These are phyloP conservation scores for Russula sp. DNA, from an alignment of 768 basidiomycete genomes.

Conservation along the genomic window DNA sequence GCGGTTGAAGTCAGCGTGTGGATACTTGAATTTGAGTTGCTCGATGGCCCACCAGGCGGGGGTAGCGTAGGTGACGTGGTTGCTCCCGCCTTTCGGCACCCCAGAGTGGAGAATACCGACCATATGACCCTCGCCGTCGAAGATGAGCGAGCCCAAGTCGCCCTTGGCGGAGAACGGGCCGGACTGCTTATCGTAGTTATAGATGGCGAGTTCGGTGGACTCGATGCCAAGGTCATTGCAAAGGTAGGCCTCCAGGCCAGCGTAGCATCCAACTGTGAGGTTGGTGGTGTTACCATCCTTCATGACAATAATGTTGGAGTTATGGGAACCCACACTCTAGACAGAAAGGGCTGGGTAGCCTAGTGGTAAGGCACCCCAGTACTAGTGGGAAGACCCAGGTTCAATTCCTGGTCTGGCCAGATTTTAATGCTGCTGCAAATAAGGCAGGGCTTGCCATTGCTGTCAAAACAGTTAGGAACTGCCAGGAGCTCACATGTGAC, in stretches of 20 bases:
- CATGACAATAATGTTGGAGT: no score
- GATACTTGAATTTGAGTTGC: not conserved
- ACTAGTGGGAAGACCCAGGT: no score
- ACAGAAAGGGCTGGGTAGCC: no score
- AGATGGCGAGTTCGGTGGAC: slow-evolving; percentile 31
- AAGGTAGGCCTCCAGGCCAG: slow-evolving; percentile 30
- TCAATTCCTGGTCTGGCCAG: no score
- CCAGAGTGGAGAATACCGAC: slow-evolving; percentile 11
- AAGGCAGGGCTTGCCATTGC: slow-evolving; percentile 28
- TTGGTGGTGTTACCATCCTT: slow-evolving; percentile 32
- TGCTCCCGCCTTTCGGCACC: not conserved
- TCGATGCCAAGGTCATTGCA: slow-evolving; percentile 13
- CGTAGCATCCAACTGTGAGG: slow-evolving; percentile 32
- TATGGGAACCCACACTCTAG: no score
- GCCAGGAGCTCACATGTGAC: slow-evolving; percentile 26
- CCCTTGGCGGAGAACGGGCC: slow-evolving; percentile 32
- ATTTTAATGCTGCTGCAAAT: no score
- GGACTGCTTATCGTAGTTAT: slow-evolving; percentile 27
- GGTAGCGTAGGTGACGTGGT: slow-evolving; percentile 23
- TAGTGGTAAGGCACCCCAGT: no score
- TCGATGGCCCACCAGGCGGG: slow-evolving; percentile 11
- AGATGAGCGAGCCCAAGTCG: slow-evolving; percentile 35
- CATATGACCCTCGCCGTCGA: slow-evolving; percentile 26
- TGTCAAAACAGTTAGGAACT: slow-evolving; percentile 30
- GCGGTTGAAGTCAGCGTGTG: slow-evolving; percentile 5